phyloP scores from a whole-genome alignment of 2,329 filamentous ascomycete genomes.

The Xylariaceae sp. region DNA sequence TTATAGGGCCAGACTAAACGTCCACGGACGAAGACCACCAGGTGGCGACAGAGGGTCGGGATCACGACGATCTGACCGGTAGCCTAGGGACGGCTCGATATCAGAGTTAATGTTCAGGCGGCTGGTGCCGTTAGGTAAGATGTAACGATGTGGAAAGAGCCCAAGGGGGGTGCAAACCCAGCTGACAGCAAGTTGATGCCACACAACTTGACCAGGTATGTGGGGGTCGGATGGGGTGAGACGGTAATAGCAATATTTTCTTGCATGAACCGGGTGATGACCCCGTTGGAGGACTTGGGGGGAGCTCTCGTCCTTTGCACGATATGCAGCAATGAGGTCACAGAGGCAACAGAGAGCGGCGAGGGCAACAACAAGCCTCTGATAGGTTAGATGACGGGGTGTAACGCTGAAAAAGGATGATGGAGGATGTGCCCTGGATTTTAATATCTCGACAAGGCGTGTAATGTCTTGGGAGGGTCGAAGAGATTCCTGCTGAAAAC shows the following conservation, averaged over 20 bases:
- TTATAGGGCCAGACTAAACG: conserved; percentile 7
- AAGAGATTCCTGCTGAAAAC: conserved; percentile 22
- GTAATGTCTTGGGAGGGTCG: conserved; percentile 19
- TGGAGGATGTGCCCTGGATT: conserved; percentile 21
- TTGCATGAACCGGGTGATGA: conserved; percentile 24
- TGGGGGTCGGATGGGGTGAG: conserved; percentile 26
- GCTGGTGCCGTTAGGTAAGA: conserved; percentile 22
- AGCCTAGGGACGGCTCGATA: conserved; percentile 18
- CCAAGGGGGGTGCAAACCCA: conserved; percentile 2
- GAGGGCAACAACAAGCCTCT: conserved; percentile 1
- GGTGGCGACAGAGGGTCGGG: conserved; percentile 25
- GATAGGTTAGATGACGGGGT: conserved; percentile 19
- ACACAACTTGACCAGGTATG: background rate
- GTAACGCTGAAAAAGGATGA: conserved; percentile 21
- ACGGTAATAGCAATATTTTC: conserved; percentile 20
- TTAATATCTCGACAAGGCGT: conserved; percentile 21
- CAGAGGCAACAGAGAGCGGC: background rate
- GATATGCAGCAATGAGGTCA: conserved; percentile 3
- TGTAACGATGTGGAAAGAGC: conserved; percentile 7
- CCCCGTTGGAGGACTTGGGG: conserved; percentile 13
- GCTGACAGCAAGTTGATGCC: background rate
- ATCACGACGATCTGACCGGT: conserved; percentile 20
- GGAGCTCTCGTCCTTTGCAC: background rate
- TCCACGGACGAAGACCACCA: conserved; percentile 12
- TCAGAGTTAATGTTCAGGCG: conserved; percentile 13